These are phyloP conservation scores for Eimeria maxima DNA, from an alignment of 169 alveolate genomes.

Conservation along the genomic window DNA sequence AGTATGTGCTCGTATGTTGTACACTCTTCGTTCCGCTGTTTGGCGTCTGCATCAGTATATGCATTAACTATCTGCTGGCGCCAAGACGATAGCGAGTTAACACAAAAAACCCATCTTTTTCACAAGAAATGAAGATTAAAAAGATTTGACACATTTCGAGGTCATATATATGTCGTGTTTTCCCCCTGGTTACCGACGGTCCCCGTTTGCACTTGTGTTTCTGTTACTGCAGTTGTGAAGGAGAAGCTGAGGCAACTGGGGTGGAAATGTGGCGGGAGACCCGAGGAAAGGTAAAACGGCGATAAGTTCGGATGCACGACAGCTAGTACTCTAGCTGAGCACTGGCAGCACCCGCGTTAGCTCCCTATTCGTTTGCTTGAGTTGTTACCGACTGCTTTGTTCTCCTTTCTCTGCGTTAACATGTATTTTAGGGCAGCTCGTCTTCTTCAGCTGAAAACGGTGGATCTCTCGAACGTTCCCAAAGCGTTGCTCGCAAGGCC, in stretches of 20 bases:
- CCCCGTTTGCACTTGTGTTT: background rate
- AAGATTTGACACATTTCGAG: background rate
- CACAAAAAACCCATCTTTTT: too few species aligned
- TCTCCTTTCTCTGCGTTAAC: background rate
- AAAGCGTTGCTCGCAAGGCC: constrained; percentile 64
- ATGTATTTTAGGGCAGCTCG: constrained; percentile 73
- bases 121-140: too few species aligned
- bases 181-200: background rate
- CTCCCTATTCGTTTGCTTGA: background rate
- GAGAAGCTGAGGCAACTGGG: constrained; percentile 81
- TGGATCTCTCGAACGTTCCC: constrained; percentile 67
- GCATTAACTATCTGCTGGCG: background rate
- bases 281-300: constrained; percentile 72
- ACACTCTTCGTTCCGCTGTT: background rate
- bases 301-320: background rate
- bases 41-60: background rate
- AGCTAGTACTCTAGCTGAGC: background rate
- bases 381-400: background rate
- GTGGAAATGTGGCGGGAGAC: constrained; percentile 81
- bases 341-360: background rate
- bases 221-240: constrained; percentile 65
- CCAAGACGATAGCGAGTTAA: too few species aligned
- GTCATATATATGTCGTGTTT: background rate
- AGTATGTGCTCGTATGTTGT: background rate
- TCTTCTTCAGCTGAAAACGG: constrained; percentile 66